phyloP scores from a whole-genome alignment of 345 rosid genomes.

The Erucastrum elatum region DNA sequence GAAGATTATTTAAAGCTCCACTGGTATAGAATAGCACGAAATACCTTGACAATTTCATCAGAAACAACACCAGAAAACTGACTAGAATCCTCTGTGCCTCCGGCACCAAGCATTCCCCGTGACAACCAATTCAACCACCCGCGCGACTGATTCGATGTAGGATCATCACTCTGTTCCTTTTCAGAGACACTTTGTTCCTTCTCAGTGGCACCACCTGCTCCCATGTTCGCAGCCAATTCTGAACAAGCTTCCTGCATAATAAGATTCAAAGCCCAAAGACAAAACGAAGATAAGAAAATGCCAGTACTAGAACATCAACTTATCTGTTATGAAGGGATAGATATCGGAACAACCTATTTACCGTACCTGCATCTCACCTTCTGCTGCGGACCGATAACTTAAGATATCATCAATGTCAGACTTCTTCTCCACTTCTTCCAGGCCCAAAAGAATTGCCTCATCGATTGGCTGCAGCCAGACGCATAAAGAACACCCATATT shows the following conservation, averaged over 20 bases:
- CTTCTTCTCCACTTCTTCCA: slow-evolving; percentile 92
- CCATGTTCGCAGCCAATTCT: slow-evolving; percentile 37
- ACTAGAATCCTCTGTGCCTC: slow-evolving; percentile 88
- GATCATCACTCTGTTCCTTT: slow-evolving; percentile 62
- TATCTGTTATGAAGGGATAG: background rate
- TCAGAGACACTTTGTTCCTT: slow-evolving; percentile 53
- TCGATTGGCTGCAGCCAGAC: slow-evolving; percentile 60
- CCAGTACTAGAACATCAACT: slow-evolving; percentile 7
- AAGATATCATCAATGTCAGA: slow-evolving; percentile 82
- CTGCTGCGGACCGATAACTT: slow-evolving; percentile 82
- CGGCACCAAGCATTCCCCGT: slow-evolving; percentile 99
- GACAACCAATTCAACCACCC: slow-evolving; percentile 99
- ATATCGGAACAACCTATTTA: slow-evolving; percentile 24
- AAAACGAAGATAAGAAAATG: slow-evolving; percentile 14
- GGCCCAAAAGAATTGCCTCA: slow-evolving; percentile 56
- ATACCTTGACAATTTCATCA: slow-evolving; percentile 93
- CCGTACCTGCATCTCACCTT: slow-evolving; percentile 79
- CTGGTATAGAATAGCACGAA: slow-evolving; percentile 8
- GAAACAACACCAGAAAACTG: slow-evolving; percentile 94
- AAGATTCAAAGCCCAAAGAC: slow-evolving; percentile 3
- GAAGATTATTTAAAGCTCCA: slow-evolving; percentile 16
- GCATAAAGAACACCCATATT: slow-evolving; percentile 36
- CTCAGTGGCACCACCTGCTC: slow-evolving; percentile 42
- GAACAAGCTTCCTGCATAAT: slow-evolving; percentile 56
- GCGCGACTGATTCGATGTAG: slow-evolving; percentile 54